phyloP scores from a whole-genome alignment of 164 flowering plant genomes.

The Annona squamosa region DNA sequence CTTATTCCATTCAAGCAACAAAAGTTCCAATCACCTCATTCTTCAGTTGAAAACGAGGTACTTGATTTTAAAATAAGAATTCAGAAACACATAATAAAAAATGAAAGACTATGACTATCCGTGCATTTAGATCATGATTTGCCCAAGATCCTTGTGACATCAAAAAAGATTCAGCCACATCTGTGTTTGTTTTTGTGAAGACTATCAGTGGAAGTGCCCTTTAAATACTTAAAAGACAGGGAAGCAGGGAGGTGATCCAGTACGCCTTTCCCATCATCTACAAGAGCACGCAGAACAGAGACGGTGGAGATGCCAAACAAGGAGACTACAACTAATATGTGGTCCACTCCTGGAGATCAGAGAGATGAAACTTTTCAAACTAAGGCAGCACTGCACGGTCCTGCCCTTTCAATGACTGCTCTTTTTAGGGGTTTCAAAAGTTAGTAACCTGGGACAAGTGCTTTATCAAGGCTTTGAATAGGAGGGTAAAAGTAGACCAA shows the following conservation, averaged over 20 bases:
- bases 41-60: background rate
- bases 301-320: background rate
- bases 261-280: background rate
- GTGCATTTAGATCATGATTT: too few species aligned
- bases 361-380: background rate
- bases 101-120: background rate
- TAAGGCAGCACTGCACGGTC: background rate
- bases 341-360: background rate
- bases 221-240: too few species aligned
- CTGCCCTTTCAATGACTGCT: background rate
- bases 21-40: background rate
- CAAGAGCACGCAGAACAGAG: background rate
- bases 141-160: background rate
- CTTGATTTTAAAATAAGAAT: background rate
- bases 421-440: background rate
- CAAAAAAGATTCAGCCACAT: background rate
- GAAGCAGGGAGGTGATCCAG: background rate
- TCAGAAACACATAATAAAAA: background rate
- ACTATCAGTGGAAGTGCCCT: too few species aligned
- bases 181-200: too few species aligned
- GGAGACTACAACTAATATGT: background rate
- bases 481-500: background rate
- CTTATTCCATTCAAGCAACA: background rate
- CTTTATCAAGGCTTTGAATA: background rate
- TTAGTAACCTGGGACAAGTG: background rate